Evolutionary conservation across 371 early-diverging fungal species (phyloP), one percentile per base, ranked within the genome.

Genomic region (Mortierella sp.): DNA sequence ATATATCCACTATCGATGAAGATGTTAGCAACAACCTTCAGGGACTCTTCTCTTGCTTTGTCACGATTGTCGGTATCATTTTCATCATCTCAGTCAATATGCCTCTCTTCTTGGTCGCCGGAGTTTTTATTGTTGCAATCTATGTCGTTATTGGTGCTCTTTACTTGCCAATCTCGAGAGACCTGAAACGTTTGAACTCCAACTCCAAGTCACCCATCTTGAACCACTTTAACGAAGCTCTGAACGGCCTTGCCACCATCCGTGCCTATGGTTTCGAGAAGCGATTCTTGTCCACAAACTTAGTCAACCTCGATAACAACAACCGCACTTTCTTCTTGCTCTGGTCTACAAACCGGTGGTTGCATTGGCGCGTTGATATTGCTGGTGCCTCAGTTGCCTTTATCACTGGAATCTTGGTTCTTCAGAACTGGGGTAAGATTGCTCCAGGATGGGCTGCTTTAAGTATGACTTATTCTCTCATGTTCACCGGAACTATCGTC

Each of bases 141-240:
- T 93, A 91, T 72, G 63, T 80, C n/a, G 62, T 84, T 63, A 73
- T 93, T 16, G 90, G 89, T 24, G 58, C 84, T 3, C 86, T 87
- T 75, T 97, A 95, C 83, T 84, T 95, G n/a, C 84, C 85, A 37
- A 85, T 93, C n/a, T 91, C 93, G 0, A 89, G 96, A 39, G 94
- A 96, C 67, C 83, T 96, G 32, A 94, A 94, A 86, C 91, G 96
- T 9, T 85, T 96, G 71, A 94, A 95, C 66, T 93, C 94, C 14
- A 88, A 94, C 37, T 85, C 90, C 2, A 88, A 91, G 16, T 92
- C 93, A 0, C 97, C 97, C 0, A 85, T 96, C 43, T 93, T 93
- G 74, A 89, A 93, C 35, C 90, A 93, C 63, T 93, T 96, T 72
- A 88, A 89, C 49, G 97, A 96, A 77, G 90, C 91, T 0, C 62